phyloP scores from a whole-genome alignment of 1,139 yeast species.

The Candida dubliniensis region DNA sequence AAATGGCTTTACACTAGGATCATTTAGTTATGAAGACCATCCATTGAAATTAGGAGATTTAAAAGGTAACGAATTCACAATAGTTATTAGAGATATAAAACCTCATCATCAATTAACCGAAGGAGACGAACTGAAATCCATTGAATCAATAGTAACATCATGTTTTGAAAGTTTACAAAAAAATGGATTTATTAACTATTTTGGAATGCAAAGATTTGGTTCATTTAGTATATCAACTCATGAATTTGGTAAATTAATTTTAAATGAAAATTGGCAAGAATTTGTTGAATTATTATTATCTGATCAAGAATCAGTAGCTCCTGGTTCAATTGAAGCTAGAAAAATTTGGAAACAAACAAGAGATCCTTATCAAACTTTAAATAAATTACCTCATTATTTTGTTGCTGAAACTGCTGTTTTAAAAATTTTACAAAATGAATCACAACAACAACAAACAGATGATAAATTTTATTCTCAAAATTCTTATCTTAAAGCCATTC shows the following conservation, averaged over 20 bases:
- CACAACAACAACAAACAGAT: constrained; percentile 36
- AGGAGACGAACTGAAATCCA: constrained; percentile 18
- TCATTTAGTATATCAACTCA: constrained; percentile 93
- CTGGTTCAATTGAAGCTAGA: constrained; percentile 82
- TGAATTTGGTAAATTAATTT: constrained; percentile 69
- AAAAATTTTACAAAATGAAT: constrained; percentile 49
- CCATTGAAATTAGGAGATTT: constrained; percentile 78
- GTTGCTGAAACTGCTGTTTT: constrained; percentile 81
- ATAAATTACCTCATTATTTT: constrained; percentile 81
- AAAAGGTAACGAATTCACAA: constrained; percentile 81
- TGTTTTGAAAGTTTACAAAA: constrained; percentile 60
- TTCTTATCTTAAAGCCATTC: constrained; percentile 74
- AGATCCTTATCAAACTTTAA: constrained; percentile 64
- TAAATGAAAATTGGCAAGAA: constrained; percentile 73
- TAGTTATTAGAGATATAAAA: constrained; percentile 74
- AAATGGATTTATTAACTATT: constrained; percentile 87
- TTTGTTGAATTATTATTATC: constrained; percentile 78
- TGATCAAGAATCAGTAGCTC: constrained; percentile 81
- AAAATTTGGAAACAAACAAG: constrained; percentile 74
- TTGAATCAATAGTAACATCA: constrained; percentile 44
- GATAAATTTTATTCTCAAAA: constrained; percentile 47
- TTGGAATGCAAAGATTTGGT: constrained; percentile 97
- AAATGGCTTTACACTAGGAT: constrained; percentile 71
- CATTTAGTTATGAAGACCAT: constrained; percentile 65
- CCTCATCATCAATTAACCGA: constrained; percentile 22